Evolutionary conservation across 441 rosid species (phyloP).

Genomic region (Gossypium aridum): DNA sequence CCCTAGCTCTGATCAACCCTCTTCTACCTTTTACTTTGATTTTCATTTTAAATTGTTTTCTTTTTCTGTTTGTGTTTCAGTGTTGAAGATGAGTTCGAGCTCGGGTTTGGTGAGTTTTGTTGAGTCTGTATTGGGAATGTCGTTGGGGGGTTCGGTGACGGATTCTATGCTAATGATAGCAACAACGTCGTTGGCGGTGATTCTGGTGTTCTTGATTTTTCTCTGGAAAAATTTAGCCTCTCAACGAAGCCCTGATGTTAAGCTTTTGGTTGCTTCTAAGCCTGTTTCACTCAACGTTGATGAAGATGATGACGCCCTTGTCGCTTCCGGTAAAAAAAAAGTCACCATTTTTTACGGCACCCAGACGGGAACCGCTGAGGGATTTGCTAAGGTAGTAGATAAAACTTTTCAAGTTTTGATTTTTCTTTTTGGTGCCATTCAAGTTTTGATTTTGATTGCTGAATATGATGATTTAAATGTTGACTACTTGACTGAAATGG

Average conservation of each 20-base stretch:
- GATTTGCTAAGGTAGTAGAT: slow-evolving; percentile 69
- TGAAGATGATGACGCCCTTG: slow-evolving; percentile 42
- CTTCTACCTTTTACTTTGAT: neutral
- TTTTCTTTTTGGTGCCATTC: neutral
- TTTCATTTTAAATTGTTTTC: neutral
- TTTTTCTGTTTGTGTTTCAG: neutral
- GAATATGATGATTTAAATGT: neutral
- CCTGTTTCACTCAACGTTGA: slow-evolving; percentile 29
- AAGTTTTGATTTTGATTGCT: neutral
- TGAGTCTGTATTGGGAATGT: slow-evolving; percentile 46
- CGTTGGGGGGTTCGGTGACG: slow-evolving; percentile 28
- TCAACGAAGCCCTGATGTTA: slow-evolving; percentile 42
- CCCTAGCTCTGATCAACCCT: neutral
- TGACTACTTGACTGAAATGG: neutral
- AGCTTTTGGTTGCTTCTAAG: slow-evolving; percentile 45
- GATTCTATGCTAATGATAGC: slow-evolving; percentile 39
- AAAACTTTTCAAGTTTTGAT: neutral
- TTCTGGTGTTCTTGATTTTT: slow-evolving; percentile 43
- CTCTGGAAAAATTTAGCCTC: slow-evolving; percentile 51
- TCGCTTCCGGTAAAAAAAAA: slow-evolving; percentile 41
- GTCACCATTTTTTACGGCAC: slow-evolving; percentile 75
- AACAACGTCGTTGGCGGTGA: slow-evolving; percentile 55
- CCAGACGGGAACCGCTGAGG: slow-evolving; percentile 89
- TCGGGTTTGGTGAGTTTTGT: slow-evolving; percentile 47
- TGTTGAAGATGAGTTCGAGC: slow-evolving; percentile 37